Conservation (phyloP, 768 basidiomycete species). For the Leccinum longicurvipes region DNA sequence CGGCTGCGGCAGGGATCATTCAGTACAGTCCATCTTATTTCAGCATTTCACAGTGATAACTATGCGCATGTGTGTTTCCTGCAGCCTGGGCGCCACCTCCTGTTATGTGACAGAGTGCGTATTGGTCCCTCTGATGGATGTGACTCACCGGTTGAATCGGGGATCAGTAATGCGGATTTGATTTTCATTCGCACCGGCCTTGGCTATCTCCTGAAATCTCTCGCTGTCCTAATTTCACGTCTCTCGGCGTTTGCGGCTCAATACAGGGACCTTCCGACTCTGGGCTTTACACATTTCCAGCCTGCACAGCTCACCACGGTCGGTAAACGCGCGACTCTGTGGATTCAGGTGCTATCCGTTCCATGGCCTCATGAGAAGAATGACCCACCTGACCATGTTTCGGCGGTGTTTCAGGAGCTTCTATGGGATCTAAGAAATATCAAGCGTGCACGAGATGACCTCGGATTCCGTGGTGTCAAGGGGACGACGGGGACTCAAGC, state of each 20-base stretch:
- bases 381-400: not conserved
- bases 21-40: slow-evolving; percentile 52
- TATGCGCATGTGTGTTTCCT: slow-evolving; percentile 8
- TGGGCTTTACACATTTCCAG: slow-evolving; percentile 99
- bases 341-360: slow-evolving; percentile 72
- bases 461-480: slow-evolving; percentile 98
- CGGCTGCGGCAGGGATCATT: slow-evolving; percentile 93
- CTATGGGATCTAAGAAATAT: slow-evolving; percentile 96
- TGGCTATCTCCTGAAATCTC: slow-evolving; percentile 77
- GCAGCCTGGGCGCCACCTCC: slow-evolving; percentile 90
- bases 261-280: slow-evolving; percentile 84
- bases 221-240: slow-evolving; percentile 88
- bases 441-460: slow-evolving; percentile 81
- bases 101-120: slow-evolving; percentile 98
- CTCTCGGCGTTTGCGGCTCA: slow-evolving; percentile 81
- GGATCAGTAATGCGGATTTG: slow-evolving; percentile 87
- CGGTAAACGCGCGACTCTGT: slow-evolving; percentile 92
- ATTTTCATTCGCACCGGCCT: slow-evolving; percentile 93
- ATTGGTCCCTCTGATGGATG: slow-evolving; percentile 4
- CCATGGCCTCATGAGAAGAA: not conserved
- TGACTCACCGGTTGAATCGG: slow-evolving; percentile 12
- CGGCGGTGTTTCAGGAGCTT: slow-evolving; percentile 56
- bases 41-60: slow-evolving; percentile 8
- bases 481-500: slow-evolving; percentile 99
- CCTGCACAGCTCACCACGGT: slow-evolving; percentile 98